Conservation (phyloP, 768 basidiomycete species). For the Panus rudis region DNA sequence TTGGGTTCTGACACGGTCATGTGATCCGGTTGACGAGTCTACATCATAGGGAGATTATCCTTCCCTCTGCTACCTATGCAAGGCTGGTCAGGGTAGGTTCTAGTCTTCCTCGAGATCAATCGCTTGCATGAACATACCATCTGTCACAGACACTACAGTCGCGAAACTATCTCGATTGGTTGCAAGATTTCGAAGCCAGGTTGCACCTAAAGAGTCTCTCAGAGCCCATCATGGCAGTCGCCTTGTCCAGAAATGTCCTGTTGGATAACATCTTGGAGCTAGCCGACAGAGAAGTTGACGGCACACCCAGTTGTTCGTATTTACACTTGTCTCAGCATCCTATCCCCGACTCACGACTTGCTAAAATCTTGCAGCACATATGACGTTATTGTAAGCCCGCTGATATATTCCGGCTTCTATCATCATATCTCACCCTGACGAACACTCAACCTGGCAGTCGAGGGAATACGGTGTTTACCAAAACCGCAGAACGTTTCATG, state of each 20-base stretch:
- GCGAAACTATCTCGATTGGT: conserved; percentile 69
- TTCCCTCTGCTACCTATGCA: conserved; percentile 60
- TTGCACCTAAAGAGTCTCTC: conserved; percentile 54
- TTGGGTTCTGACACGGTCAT: conserved; percentile 16
- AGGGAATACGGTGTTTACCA: conserved; percentile 44
- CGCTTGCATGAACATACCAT: conserved; percentile 1
- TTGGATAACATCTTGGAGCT: conserved; percentile 65
- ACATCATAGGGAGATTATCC: conserved; percentile 71
- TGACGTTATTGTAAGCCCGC: conserved; percentile 51
- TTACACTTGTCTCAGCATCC: neutral
- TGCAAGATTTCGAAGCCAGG: conserved; percentile 61
- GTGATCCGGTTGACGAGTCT: conserved; percentile 6
- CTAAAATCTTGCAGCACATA: conserved; percentile 63
- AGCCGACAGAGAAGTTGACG: conserved; percentile 64
- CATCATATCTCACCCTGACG: too few species aligned
- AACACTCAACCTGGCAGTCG: too few species aligned
- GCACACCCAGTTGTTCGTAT: conserved; percentile 55
- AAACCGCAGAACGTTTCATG: conserved; percentile 74
- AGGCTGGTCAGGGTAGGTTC: conserved; percentile 49
- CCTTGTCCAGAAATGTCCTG: conserved; percentile 57
- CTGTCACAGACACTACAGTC: conserved; percentile 40
- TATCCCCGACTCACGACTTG: conserved; percentile 1
- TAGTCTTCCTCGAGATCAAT: neutral
- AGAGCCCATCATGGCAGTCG: conserved; percentile 58
- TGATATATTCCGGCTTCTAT: too few species aligned